Conservation (phyloP, 768 basidiomycete species). For the Rhizopogon rudus region DNA sequence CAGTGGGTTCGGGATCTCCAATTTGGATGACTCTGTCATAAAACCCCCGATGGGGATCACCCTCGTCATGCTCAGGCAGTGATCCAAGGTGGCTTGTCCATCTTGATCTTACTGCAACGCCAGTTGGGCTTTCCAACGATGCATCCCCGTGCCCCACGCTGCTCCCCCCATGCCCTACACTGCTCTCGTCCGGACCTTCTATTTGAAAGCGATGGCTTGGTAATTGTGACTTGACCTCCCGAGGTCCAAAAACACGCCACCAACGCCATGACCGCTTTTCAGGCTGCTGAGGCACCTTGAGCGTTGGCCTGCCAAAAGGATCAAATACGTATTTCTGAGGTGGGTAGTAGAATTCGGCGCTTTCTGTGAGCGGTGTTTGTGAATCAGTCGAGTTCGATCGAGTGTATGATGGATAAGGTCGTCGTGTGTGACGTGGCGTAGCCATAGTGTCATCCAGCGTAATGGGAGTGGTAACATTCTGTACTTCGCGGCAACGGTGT, state of each 20-base stretch:
- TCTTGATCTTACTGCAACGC: background rate
- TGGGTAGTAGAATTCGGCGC: constrained; percentile 9
- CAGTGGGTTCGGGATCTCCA: constrained; percentile 12
- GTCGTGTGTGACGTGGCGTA: background rate
- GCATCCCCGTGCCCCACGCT: constrained; percentile 1
- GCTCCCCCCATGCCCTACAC: constrained; percentile 7
- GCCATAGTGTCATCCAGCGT: constrained; percentile 21
- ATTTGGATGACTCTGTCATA: constrained; percentile 14
- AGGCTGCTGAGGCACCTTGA: constrained; percentile 3
- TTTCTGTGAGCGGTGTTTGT: constrained; percentile 19
- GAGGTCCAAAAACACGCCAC: constrained; percentile 22
- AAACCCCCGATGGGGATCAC: background rate
- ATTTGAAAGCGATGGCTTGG: constrained; percentile 18
- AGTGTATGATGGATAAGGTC: background rate
- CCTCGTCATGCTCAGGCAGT: constrained; percentile 10
- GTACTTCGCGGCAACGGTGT: constrained; percentile 9
- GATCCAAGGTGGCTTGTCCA: constrained; percentile 4
- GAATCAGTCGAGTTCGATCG: constrained; percentile 25
- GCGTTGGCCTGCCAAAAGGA: background rate
- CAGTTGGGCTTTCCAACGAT: constrained; percentile 6
- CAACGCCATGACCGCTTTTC: constrained; percentile 11
- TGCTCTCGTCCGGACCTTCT: constrained; percentile 22
- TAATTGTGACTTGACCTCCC: constrained; percentile 17
- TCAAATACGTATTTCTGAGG: background rate
- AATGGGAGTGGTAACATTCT: constrained; percentile 8